Percentiles rank a stretch among this genome's conserved stretches.
Evolutionary conservation across 768 basidiomycete species (phyloP).

Genomic region (Cystofilobasidium macerans): DNA sequence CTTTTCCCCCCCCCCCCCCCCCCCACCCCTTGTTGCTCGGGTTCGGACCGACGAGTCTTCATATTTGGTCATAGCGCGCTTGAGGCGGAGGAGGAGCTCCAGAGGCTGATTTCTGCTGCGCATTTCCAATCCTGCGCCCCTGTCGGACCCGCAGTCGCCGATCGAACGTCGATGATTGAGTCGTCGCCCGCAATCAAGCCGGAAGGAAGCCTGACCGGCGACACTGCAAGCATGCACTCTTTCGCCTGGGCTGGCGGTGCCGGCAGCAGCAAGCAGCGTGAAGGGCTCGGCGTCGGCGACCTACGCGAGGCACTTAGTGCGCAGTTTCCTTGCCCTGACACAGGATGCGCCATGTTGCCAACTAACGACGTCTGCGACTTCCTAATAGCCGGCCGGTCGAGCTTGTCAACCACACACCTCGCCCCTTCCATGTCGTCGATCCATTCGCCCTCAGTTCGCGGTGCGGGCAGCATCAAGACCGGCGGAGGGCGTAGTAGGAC

Average conservation of each 20-base stretch:
- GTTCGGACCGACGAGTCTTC: not conserved
- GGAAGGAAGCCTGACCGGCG: not conserved
- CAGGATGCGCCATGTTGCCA: too few relatives aligned
- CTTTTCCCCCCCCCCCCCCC: not conserved
- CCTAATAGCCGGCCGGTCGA: not conserved
- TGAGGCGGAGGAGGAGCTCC: not conserved
- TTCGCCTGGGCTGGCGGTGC: not conserved
- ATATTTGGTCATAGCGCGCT: not conserved
- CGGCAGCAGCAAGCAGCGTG: not conserved
- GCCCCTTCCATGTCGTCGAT: not conserved
- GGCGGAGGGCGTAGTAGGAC: not conserved
- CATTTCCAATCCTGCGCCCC: not conserved
- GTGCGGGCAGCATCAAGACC: not conserved
- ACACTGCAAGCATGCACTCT: not conserved
- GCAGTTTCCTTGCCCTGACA: not conserved
- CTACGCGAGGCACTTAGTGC: not conserved
- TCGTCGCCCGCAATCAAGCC: not conserved
- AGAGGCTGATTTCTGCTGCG: too few relatives aligned
- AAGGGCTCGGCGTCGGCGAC: not conserved
- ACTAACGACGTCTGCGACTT: not conserved
- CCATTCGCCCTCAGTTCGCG: not conserved
- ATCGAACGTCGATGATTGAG: too few relatives aligned
- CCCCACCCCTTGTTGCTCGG: not conserved
- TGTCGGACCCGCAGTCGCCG: not conserved
- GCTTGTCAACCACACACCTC: slow-evolving; percentile 4